Evolutionary conservation across 176 grass and related monocot species (phyloP).

Genomic region (Otatea glauca): DNA sequence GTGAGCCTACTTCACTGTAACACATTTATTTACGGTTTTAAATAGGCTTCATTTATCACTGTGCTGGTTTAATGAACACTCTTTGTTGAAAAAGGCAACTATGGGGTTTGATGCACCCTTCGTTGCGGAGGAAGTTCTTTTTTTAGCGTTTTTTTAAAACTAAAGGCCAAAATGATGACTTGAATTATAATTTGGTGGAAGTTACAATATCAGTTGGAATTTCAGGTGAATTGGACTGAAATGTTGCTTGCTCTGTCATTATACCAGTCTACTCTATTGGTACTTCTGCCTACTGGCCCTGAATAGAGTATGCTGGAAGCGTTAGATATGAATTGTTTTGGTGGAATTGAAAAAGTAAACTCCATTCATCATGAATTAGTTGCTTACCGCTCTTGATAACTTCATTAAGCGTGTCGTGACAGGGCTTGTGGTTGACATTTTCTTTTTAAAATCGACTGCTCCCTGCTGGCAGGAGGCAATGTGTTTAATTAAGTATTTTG

Average conservation of each 20-base stretch:
- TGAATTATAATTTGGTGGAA: neutral
- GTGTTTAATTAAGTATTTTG: neutral
- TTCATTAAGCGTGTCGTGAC: no score
- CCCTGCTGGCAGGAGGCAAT: neutral
- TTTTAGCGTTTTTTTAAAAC: slow-evolving; percentile 2
- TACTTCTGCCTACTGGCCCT: neutral
- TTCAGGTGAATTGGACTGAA: neutral
- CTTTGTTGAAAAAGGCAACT: neutral
- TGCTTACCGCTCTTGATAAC: neutral
- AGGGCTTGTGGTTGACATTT: no score
- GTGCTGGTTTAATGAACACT: slow-evolving; percentile 1
- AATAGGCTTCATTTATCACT: slow-evolving; percentile 1
- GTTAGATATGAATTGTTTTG: neutral
- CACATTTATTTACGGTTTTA: slow-evolving; percentile 32
- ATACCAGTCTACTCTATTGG: neutral
- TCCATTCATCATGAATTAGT: neutral
- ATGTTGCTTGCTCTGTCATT: neutral
- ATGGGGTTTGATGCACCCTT: neutral
- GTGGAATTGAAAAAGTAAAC: slow-evolving; percentile 4
- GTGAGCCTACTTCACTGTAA: slow-evolving; percentile 27
- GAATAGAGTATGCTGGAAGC: neutral
- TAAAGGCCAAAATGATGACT: neutral
- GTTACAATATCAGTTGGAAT: neutral
- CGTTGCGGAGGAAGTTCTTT: neutral
- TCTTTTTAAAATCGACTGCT: no score